Evolutionary conservation across 1,284 basidiomycete species (phyloP), one percentile per base, ranked within the genome.

Genomic region (Moesziomyces globuligerus): DNA sequence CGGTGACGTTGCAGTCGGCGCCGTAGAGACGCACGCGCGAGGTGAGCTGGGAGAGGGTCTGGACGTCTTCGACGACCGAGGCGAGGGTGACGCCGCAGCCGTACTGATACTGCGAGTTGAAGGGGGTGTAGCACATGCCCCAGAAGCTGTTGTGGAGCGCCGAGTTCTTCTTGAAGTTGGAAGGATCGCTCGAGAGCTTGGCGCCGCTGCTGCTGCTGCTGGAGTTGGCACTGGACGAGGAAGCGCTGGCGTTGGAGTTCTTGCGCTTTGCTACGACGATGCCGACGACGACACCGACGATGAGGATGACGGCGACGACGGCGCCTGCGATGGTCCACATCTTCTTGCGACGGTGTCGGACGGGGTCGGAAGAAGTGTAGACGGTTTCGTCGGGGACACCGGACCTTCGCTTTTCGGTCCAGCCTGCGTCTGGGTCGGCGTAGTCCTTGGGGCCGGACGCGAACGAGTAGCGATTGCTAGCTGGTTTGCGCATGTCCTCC

Each of bases 1-100:
- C 56, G 24, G 68, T 67, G 41, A 60, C 52, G 52, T 67, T 67
- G 68, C 68, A 71, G 49, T 71, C 68, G n/a, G 64, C 48, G 26
- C 57, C 64, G 34, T 67, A 67, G 17, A 61, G 64, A 39, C 64
- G 49, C 1, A 67, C 64, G 20, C 57, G 52, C 20, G 40, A 48
- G 32, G 64, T 67, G 46, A 67, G 53, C 42, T 67, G 64, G 7
- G 64, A 67, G 20, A 67, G 48, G 1, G 49, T 51, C 39, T 67
- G 64, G 1, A 67, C 57, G 23, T 67, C 64, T 20, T 67, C 26
- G 34, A 61, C 47, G 17, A 67, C 58, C 2, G 57, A 61, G 7
- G 57, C 54, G n/a, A 61, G 53, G 24, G 49, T 50, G 36, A 57
- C 64, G 36, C 64, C 57, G 21, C 64, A 67, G 13, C 57, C 64